A percentile compares a stretch with the other conserved stretches of the same genome.
Evolutionary conservation across 345 rosid species (phyloP).

Genomic region (Hibiscus trionum): DNA sequence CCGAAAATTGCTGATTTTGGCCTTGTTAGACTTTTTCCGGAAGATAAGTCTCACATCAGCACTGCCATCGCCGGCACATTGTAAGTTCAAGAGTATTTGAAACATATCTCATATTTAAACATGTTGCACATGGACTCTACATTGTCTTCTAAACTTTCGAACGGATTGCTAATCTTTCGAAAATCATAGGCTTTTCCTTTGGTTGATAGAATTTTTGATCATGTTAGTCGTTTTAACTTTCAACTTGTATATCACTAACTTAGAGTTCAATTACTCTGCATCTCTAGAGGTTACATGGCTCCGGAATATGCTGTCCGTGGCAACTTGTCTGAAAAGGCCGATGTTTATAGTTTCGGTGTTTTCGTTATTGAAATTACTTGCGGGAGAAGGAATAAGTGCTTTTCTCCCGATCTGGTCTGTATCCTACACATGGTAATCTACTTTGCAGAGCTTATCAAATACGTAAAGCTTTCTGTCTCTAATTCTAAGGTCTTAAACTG

Average conservation of each 20-base stretch:
- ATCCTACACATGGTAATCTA: constrained; percentile 51
- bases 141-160: background rate
- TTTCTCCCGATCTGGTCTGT: constrained; percentile 31
- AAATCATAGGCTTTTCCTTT: too few relatives aligned
- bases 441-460: background rate
- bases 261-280: background rate
- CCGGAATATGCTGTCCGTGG: constrained; percentile 80
- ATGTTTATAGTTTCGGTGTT: constrained; percentile 82
- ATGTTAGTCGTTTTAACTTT: background rate
- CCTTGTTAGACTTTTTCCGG: constrained; percentile 66
- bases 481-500: background rate
- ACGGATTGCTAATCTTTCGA: background rate
- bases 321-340: constrained; percentile 72
- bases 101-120: background rate
- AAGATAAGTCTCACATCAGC: constrained; percentile 61
- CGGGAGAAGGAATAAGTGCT: constrained; percentile 49
- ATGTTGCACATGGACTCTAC: background rate
- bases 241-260: background rate
- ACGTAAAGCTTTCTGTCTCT: background rate
- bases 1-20: constrained; percentile 94
- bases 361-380: constrained; percentile 57
- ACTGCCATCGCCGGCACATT: constrained; percentile 82
- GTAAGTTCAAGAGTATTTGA: constrained; percentile 28
- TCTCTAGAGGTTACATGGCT: constrained; percentile 81
- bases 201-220: background rate